A percentile compares a stretch with the other conserved stretches of the same genome.
Conservation (phyloP, 768 basidiomycete genomes). For the Pleurotus pulmonarius region DNA sequence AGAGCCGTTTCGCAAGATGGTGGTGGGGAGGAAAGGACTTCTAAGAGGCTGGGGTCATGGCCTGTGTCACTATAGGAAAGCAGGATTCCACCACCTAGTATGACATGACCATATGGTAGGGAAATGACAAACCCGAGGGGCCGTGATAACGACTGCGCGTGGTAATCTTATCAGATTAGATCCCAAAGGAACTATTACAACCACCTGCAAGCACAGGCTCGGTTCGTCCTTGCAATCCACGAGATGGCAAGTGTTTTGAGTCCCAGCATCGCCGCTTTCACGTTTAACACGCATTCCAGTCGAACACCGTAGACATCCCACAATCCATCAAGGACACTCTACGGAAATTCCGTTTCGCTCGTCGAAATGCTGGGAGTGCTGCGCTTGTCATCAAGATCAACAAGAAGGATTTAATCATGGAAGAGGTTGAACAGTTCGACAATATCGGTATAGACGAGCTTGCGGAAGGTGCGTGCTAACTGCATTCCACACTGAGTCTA, state of each 20-base stretch:
- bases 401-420: constrained; percentile 76
- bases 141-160: neutral
- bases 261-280: constrained; percentile 4
- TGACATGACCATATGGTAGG: neutral
- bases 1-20: neutral
- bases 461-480: constrained; percentile 60
- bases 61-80: too few species aligned
- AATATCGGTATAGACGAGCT: constrained; percentile 78
- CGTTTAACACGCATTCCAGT: constrained; percentile 29
- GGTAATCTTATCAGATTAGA: constrained; percentile 15
- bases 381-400: constrained; percentile 90
- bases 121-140: neutral
- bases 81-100: neutral
- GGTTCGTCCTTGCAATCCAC: too few species aligned
- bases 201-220: too few species aligned
- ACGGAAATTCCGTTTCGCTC: constrained; percentile 76
- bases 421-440: constrained; percentile 78
- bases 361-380: constrained; percentile 67
- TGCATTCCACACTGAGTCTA: neutral
- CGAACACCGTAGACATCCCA: constrained; percentile 83
- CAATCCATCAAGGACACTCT: constrained; percentile 72
- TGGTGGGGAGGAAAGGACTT: neutral
- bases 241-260: constrained; percentile 28
- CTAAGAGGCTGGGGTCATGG: too few species aligned
- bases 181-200: neutral